These are phyloP conservation scores for Tricladium varicosporioides DNA, from an alignment of 2,329 filamentous ascomycete genomes.

Conservation along the genomic window DNA sequence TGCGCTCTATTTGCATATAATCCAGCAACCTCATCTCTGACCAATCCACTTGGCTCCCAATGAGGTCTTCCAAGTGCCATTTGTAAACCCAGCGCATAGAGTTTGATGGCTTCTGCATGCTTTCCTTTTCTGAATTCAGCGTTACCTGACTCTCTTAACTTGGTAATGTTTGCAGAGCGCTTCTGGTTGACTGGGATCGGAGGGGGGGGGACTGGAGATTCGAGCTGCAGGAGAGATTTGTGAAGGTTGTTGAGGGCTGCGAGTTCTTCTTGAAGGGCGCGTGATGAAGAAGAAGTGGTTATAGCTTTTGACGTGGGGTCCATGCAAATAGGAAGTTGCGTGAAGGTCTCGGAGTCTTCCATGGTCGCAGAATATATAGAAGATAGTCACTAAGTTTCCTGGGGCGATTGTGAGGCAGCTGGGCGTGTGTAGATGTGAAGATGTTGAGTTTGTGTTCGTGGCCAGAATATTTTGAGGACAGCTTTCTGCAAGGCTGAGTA, in stretches of 20 bases:
- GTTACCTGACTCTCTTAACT: conserved; percentile 88
- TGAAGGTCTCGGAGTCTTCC: conserved; percentile 71
- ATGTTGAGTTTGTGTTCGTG: too few relatives aligned
- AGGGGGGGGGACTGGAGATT: conserved; percentile 70
- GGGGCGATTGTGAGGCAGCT: background rate
- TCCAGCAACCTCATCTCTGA: conserved; percentile 78
- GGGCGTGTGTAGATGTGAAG: too few relatives aligned
- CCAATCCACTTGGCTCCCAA: conserved; percentile 85
- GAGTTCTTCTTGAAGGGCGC: conserved; percentile 62
- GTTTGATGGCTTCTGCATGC: conserved; percentile 71
- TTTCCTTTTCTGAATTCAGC: conserved; percentile 74
- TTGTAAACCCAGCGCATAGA: conserved; percentile 83
- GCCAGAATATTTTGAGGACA: too few relatives aligned
- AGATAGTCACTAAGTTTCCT: background rate
- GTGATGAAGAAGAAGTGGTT: conserved; percentile 45
- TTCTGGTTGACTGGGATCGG: conserved; percentile 92
- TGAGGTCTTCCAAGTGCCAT: conserved; percentile 80
- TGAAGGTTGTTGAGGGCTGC: conserved; percentile 75
- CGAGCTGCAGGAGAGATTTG: conserved; percentile 66
- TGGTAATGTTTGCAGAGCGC: conserved; percentile 80
- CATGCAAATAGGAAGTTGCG: conserved; percentile 75
- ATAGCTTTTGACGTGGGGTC: conserved; percentile 81
- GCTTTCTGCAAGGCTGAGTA: too few relatives aligned
- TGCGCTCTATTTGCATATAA: conserved; percentile 87
- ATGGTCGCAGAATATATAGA: conserved; percentile 34